These are phyloP conservation scores for Knoxia roxburghii DNA, from an alignment of 257 asterid genomes.

Conservation along the genomic window DNA sequence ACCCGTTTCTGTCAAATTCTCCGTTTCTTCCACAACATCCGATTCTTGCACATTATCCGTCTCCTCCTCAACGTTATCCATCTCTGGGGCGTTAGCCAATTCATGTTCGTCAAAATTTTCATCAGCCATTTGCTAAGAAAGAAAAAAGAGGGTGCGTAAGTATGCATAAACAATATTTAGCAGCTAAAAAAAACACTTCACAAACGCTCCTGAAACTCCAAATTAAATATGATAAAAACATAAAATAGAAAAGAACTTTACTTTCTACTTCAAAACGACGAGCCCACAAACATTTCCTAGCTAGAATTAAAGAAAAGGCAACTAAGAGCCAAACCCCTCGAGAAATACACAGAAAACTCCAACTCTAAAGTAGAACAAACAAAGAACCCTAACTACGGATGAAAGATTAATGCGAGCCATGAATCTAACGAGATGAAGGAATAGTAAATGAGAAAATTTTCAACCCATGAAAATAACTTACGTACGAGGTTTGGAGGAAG, in stretches of 20 bases:
- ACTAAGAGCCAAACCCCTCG: too few species aligned
- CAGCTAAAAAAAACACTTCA: background rate
- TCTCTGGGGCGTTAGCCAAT: slow-evolving; percentile 12
- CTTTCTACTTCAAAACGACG: too few species aligned
- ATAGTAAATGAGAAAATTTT: background rate
- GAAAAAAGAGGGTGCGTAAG: background rate
- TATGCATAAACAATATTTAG: background rate
- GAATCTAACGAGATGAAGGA: too few species aligned
- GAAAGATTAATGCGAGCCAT: background rate
- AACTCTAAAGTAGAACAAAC: background rate
- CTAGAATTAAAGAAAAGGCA: too few species aligned
- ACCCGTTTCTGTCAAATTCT: slow-evolving; percentile 25
- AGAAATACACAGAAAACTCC: too few species aligned
- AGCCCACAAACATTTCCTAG: too few species aligned
- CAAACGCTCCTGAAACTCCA: background rate
- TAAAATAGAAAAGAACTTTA: too few species aligned
- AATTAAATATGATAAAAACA: too few species aligned
- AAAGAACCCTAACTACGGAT: slow-evolving; percentile 1
- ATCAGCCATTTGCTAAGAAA: slow-evolving; percentile 41
- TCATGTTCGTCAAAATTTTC: slow-evolving; percentile 29
- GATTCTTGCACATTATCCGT: slow-evolving; percentile 29
- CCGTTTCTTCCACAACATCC: slow-evolving; percentile 17
- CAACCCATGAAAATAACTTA: background rate
- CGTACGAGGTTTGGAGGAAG: background rate
- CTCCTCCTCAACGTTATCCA: slow-evolving; percentile 27